Evolutionary conservation across 305 asterid genomes (phyloP), one percentile per base, ranked within the genome.

Genomic region (Vinca major): DNA sequence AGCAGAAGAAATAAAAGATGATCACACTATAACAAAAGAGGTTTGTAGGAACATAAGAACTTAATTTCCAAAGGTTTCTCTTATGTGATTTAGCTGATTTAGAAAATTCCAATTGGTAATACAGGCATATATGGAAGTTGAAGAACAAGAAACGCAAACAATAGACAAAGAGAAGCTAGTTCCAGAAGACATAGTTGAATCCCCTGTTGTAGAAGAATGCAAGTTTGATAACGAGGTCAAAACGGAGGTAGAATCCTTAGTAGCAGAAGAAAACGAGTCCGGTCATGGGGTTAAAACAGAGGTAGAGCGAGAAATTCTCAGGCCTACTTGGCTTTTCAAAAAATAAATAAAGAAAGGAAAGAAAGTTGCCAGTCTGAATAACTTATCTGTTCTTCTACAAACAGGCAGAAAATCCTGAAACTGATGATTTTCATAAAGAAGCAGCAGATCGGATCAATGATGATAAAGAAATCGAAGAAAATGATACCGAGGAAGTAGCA

Each of bases 391-490:
- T 45, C 67, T 44, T 49, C 55, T 57, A 16, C 66, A 69, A 69
- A 65, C 69, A 79, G 83, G 73, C 55, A 20, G 68, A 49, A 48
- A 69, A 75, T 47, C 61, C 66, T 40, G 56, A 68, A 37, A 60
- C 52, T 49, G 63, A 26, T 63, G 67, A n/a, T 4, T 1, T 63
- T 53, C 53, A 43, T 10, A 44, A 63, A 63, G 67, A 37, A 43
- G 7, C n/a, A 63, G 9, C 53, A 41, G 54, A 63, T 63, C 39
- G 21, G 21, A 6, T 13, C 50, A 45, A 40, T 37, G 54, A 43
- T 19, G 11, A 20, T 19, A 39, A 63, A 63, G 67, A 1, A 44
- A 44, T 2, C 14, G 2, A 63, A 44, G 19, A 16, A 0, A 63
- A 41, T 63, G 33, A 63, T 43, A 17, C 53, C 10, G 54, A 44